These are phyloP conservation scores for Candida corydali DNA, from an alignment of 805 yeast species.

Conservation along the genomic window DNA sequence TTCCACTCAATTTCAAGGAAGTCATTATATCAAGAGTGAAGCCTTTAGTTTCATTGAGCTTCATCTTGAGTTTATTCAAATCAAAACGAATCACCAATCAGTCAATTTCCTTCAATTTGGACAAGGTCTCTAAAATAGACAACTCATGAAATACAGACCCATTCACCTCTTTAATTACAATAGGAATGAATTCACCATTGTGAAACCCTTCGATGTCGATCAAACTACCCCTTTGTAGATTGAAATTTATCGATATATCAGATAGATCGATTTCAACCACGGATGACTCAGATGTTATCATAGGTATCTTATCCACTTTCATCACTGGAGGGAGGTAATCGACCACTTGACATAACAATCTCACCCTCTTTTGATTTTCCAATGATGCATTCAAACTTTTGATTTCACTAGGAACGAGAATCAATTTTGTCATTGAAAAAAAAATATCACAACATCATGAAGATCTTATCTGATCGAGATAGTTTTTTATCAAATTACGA, in stretches of 20 bases:
- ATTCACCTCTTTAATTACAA: constrained; percentile 19
- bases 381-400: constrained; percentile 13
- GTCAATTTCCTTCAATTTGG: too few relatives aligned
- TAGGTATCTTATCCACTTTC: constrained; percentile 2
- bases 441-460: constrained; percentile 21
- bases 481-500: constrained; percentile 63
- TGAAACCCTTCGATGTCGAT: constrained; percentile 28
- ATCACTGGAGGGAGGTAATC: constrained; percentile 11
- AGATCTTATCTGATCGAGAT: constrained; percentile 47
- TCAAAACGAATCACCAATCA: too few relatives aligned
- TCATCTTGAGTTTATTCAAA: too few relatives aligned
- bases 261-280: constrained; percentile 9
- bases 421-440: constrained; percentile 24
- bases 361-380: constrained; percentile 16
- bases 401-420: constrained; percentile 23
- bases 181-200: constrained; percentile 17
- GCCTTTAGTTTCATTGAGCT: too few relatives aligned
- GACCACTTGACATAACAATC: constrained; percentile 27
- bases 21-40: too few relatives aligned
- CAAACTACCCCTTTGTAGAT: constrained; percentile 18
- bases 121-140: too few relatives aligned
- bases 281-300: constrained; percentile 6
- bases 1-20: too few relatives aligned
- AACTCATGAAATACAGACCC: constrained; percentile 6
- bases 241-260: constrained; percentile 11